These are phyloP conservation scores for Panellus pusillus DNA, from an alignment of 768 basidiomycete species.

Conservation along the genomic window DNA sequence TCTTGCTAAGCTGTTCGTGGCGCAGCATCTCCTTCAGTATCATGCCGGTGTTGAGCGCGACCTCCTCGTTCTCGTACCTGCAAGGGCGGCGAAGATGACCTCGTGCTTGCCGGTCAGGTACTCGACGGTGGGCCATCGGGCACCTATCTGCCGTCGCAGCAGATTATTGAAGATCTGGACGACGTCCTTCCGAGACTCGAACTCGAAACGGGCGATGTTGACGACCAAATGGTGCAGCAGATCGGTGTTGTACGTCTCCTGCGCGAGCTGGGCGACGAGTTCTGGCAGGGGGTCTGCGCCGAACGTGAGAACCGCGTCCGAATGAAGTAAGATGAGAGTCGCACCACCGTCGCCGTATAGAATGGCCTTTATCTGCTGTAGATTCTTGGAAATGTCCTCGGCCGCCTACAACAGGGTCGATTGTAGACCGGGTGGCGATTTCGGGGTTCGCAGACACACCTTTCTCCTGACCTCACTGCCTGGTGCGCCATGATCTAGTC, in stretches of 20 bases:
- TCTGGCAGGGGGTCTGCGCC: slow-evolving; percentile 79
- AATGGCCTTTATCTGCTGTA: slow-evolving; percentile 87
- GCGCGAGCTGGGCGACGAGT: slow-evolving; percentile 89
- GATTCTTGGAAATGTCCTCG: slow-evolving; percentile 87
- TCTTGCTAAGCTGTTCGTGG: slow-evolving; percentile 88
- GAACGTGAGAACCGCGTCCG: slow-evolving; percentile 8
- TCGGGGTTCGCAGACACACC: slow-evolving; percentile 43
- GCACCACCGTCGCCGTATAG: slow-evolving; percentile 86
- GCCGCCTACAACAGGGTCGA: slow-evolving; percentile 54
- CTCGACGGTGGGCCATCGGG: slow-evolving; percentile 95
- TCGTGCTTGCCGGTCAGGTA: slow-evolving; percentile 79
- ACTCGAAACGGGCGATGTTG: slow-evolving; percentile 86
- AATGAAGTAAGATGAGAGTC: background rate
- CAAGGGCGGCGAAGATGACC: slow-evolving; percentile 77
- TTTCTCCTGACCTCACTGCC: slow-evolving; percentile 78
- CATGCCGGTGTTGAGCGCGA: slow-evolving; percentile 98
- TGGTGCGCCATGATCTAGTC: slow-evolving; percentile 70
- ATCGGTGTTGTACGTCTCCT: slow-evolving; percentile 93
- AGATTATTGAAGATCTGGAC: slow-evolving; percentile 90
- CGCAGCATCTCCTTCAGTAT: slow-evolving; percentile 95
- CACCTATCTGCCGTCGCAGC: slow-evolving; percentile 86
- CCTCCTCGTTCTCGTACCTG: slow-evolving; percentile 92
- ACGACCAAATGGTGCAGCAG: slow-evolving; percentile 78
- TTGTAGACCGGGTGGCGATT: slow-evolving; percentile 7
- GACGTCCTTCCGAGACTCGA: slow-evolving; percentile 88